These are phyloP conservation scores for Geotrichum siamense DNA, from an alignment of 1,139 yeast species.

Conservation along the genomic window DNA sequence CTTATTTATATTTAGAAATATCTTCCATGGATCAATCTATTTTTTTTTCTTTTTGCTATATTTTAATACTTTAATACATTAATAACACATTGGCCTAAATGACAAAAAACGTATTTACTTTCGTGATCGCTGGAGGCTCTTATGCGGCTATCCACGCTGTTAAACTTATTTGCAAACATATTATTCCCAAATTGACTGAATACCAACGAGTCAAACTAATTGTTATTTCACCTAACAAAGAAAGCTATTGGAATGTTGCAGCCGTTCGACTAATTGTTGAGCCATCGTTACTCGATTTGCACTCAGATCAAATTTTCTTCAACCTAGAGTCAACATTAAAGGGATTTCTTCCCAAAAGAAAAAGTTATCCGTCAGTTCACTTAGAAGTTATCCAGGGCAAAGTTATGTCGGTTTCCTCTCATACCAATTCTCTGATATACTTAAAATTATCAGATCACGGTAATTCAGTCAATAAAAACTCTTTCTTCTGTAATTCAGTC, in stretches of 20 bases:
- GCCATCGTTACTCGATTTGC: background rate
- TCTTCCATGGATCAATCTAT: background rate
- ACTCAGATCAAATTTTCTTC: slow-evolving; percentile 6
- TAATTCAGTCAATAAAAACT: background rate
- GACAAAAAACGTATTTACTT: too few species aligned
- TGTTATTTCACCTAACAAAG: slow-evolving; percentile 11
- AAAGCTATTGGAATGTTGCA: slow-evolving; percentile 15
- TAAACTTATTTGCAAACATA: slow-evolving; percentile 3
- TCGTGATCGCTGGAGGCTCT: slow-evolving; percentile 13
- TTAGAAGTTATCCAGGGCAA: slow-evolving; percentile 12
- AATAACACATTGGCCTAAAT: background rate
- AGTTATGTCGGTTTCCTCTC: slow-evolving; percentile 3
- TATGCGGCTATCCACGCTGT: slow-evolving; percentile 11
- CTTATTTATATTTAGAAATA: too few species aligned
- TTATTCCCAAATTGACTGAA: slow-evolving; percentile 7
- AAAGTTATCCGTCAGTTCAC: background rate
- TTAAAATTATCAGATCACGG: slow-evolving; percentile 5
- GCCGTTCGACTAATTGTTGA: slow-evolving; percentile 13
- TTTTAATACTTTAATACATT: too few species aligned
- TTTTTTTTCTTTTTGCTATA: too few species aligned
- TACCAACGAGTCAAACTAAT: background rate
- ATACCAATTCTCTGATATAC: slow-evolving; percentile 1
- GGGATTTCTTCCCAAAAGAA: slow-evolving; percentile 1
- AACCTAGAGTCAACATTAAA: slow-evolving; percentile 2
- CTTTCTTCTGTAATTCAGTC: slow-evolving; percentile 8